Evolutionary conservation across 768 basidiomycete genomes (phyloP).

Genomic region (Tulasnella sp.): DNA sequence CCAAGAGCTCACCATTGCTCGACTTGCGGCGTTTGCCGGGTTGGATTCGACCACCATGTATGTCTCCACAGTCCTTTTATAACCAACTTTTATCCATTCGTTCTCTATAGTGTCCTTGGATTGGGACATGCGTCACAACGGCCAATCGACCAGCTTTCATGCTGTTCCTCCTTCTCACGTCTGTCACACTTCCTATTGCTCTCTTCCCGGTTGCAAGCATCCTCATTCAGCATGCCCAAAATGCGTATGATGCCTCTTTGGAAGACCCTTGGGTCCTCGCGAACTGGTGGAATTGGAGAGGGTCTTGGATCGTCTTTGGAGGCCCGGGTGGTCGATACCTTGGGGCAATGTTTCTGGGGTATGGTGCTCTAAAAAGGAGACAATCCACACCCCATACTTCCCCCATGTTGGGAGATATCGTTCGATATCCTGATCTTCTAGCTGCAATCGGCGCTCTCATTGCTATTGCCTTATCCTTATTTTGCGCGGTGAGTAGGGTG

Average conservation of each 20-base stretch:
- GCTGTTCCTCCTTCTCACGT: conserved; percentile 13
- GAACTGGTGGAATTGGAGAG: conserved; percentile 10
- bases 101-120: background rate
- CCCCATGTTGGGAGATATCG: background rate
- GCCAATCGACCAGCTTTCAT: conserved; percentile 9
- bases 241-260: background rate
- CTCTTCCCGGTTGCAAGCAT: background rate
- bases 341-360: conserved; percentile 4
- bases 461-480: background rate
- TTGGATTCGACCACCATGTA: conserved; percentile 27
- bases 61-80: background rate
- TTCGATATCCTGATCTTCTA: background rate
- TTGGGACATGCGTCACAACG: conserved; percentile 27
- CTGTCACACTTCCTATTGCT: background rate
- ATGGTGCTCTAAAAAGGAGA: background rate
- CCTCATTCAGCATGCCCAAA: background rate
- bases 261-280: background rate
- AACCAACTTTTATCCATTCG: background rate
- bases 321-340: conserved; percentile 2
- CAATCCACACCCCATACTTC: background rate
- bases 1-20: conserved; percentile 25
- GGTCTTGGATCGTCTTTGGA: conserved; percentile 12
- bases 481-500: background rate
- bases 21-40: background rate
- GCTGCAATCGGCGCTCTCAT: background rate